phyloP scores from a whole-genome alignment of 495 filamentous ascomycete genomes.

The Apodospora peruviana region DNA sequence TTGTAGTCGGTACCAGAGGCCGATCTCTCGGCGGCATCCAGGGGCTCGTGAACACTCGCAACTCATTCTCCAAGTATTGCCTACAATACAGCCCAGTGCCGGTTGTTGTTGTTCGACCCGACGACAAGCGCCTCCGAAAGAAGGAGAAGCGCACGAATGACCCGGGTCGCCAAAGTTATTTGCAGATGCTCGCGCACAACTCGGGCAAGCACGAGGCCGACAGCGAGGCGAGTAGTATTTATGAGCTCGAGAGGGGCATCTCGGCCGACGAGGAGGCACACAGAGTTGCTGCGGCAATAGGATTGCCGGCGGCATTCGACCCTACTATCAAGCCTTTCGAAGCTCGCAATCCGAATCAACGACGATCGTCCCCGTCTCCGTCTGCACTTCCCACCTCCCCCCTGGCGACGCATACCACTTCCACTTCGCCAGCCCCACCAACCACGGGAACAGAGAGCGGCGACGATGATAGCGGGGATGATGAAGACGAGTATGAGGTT shows the following conservation, averaged over 20 bases:
- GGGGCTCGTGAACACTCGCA: slow-evolving; percentile 70
- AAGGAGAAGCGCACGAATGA: slow-evolving; percentile 82
- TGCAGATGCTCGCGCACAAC: slow-evolving; percentile 69
- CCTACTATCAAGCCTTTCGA: slow-evolving; percentile 45
- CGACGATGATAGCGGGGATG: slow-evolving; percentile 45
- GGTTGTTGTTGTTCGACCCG: slow-evolving; percentile 92
- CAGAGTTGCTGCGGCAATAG: slow-evolving; percentile 65
- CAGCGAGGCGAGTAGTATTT: slow-evolving; percentile 38
- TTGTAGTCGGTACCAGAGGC: slow-evolving; percentile 91
- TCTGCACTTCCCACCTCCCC: slow-evolving; percentile 20
- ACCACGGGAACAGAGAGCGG: slow-evolving; percentile 30
- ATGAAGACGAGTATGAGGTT: slow-evolving; percentile 47
- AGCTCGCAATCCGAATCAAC: slow-evolving; percentile 17
- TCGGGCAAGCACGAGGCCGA: slow-evolving; percentile 50
- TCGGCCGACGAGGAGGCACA: slow-evolving; percentile 60
- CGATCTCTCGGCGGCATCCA: slow-evolving; percentile 83
- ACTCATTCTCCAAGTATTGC: slow-evolving; percentile 94
- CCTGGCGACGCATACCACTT: slow-evolving; percentile 16
- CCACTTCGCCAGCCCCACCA: slow-evolving; percentile 14
- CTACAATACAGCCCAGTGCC: slow-evolving; percentile 93
- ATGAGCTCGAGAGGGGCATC: slow-evolving; percentile 41
- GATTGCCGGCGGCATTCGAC: slow-evolving; percentile 54
- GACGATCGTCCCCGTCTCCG: slow-evolving; percentile 22
- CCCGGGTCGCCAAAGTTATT: slow-evolving; percentile 72
- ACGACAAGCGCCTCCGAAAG: slow-evolving; percentile 85